These are phyloP conservation scores for Saitozyma podzolica DNA, from an alignment of 768 basidiomycete species.

Conservation along the genomic window DNA sequence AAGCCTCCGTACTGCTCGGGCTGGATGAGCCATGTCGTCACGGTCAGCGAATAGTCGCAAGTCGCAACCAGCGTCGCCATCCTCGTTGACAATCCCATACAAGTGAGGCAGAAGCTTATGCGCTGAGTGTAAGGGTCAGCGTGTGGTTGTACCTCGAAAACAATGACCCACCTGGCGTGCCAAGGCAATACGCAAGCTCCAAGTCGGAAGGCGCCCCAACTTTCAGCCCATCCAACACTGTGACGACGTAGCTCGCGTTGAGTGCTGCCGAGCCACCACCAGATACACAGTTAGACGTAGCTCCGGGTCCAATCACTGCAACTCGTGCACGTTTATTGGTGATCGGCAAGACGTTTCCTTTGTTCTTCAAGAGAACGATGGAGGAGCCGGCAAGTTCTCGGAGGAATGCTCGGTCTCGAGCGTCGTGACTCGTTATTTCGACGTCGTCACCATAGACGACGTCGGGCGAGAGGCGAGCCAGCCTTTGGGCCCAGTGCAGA, in stretches of 20 bases:
- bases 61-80: too few species aligned
- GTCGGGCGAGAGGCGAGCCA: slow-evolving; percentile 65
- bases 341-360: slow-evolving; percentile 61
- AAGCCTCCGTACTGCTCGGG: too few species aligned
- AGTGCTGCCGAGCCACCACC: slow-evolving; percentile 67
- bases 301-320: slow-evolving; percentile 64
- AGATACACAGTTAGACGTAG: slow-evolving; percentile 32
- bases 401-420: slow-evolving; percentile 54
- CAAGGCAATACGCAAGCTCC: too few species aligned
- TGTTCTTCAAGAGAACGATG: slow-evolving; percentile 75
- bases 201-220: too few species aligned
- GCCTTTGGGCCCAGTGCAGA: slow-evolving; percentile 65
- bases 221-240: slow-evolving; percentile 61
- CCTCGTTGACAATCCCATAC: too few species aligned
- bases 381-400: slow-evolving; percentile 30
- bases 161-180: too few species aligned
- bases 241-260: background rate
- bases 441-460: slow-evolving; percentile 57
- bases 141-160: too few species aligned
- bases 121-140: too few species aligned
- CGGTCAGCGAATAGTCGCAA: too few species aligned
- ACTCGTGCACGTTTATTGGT: slow-evolving; percentile 44
- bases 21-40: too few species aligned
- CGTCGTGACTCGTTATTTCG: slow-evolving; percentile 52
- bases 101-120: too few species aligned